A percentile compares a stretch with the other conserved stretches of the same genome.
phyloP scores from a whole-genome alignment of 495 filamentous ascomycete species.

The Terfezia boudieri region DNA sequence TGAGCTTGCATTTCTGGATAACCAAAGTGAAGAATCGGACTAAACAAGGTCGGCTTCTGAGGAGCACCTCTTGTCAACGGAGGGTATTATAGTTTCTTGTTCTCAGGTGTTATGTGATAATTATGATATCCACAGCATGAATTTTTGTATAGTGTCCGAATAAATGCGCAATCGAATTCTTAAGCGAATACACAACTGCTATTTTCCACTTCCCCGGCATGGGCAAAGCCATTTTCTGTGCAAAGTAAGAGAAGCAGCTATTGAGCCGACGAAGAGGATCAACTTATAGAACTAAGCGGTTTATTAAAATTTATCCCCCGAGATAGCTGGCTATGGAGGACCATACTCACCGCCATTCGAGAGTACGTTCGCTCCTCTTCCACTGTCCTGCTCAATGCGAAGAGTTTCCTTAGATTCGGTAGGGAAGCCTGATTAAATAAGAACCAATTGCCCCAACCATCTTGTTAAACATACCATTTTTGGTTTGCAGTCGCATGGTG shows the following conservation, averaged over 20 bases:
- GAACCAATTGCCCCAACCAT: background rate
- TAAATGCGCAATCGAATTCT: no score
- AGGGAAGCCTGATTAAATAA: constrained; percentile 25
- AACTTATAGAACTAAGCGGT: constrained; percentile 75
- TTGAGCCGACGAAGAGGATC: constrained; percentile 82
- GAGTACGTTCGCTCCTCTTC: constrained; percentile 90
- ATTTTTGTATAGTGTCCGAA: no score
- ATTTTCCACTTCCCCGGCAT: background rate
- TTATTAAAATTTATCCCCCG: constrained; percentile 4
- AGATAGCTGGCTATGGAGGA: constrained; percentile 2
- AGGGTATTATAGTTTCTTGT: no score
- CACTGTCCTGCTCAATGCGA: constrained; percentile 84
- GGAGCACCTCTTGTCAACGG: no score
- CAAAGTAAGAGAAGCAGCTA: constrained; percentile 75
- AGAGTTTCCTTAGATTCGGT: constrained; percentile 84
- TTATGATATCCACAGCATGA: no score
- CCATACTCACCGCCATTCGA: constrained; percentile 52
- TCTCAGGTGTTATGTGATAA: no score
- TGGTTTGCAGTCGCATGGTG: background rate
- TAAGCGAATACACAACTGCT: background rate
- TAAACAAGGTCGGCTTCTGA: background rate
- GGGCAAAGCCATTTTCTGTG: constrained; percentile 29
- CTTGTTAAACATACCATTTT: background rate
- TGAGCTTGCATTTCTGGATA: background rate
- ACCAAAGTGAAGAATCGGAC: background rate